Base-by-base conservation (phyloP, 306 rosid genomes). In the Quercus alba region DNA sequence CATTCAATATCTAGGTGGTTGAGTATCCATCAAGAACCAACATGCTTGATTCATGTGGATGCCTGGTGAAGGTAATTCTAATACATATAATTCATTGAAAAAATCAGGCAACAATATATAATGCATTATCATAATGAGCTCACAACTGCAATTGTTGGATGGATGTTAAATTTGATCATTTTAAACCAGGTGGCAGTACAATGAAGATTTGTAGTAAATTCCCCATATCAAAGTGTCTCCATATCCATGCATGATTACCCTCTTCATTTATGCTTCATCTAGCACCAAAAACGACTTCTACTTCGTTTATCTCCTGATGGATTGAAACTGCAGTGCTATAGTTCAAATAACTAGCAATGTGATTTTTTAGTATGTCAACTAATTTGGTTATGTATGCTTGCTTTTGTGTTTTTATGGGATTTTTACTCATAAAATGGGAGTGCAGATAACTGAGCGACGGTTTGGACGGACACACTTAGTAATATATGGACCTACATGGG, bases 401-500 rank as follows among this genome's bases (percentile, higher is more conserved):
- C 26, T 51, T 14, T 51, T 55, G 49, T 15, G 56, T 59, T 80
- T 49, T 82, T 80, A 61, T 33, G 19, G 59, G 72, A 61, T 79
- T 44, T 77, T 70, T 71, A 56, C 70, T 52, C 70, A 35, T 80
- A 72, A 70, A 78, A 56, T 84, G 77, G 28, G 80, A 84, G 59
- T 71, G 82, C 93, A 96, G 99, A 83, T 93, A 88, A 91, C 97
- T 0, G 94, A 91, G 75, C 87, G 97, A 41, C 86, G 92, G 81
- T 93, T 96, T 23, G 99, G 97, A 58, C 92, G 97, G 80, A 93
- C 99, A 0, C 89, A 86, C 78, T 84, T 93, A 91, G 97, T 85
- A 23, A 96, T 96, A 76, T 96, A 91, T 76, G 99, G 98, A 85
- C 99, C 98, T 68, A 83, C 80, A 76, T 93, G 99, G 98, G 93